Base-by-base conservation (phyloP, 306 rosid genomes). In the Vigna hirtella region DNA sequence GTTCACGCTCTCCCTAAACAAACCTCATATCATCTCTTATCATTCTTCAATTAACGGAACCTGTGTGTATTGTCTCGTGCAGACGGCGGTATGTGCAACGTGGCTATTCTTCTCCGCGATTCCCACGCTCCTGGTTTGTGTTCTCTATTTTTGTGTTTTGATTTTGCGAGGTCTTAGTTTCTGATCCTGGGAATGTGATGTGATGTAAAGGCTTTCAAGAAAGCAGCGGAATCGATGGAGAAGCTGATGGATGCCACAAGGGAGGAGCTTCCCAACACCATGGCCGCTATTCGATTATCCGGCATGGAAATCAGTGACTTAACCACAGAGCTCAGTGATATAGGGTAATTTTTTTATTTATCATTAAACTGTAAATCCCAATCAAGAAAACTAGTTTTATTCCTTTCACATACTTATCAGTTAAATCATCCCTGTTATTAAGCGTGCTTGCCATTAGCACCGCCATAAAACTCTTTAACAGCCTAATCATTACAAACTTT, bases 261-360 rank as follows among this genome's bases (percentile, higher is more conserved):
- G 85, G 98, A 91, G 82, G 99, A 95, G 79, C 90, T 95, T 77
- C 99, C 99, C 0, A 92, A 83, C 64, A 95, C 99, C 43, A 91
- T 93, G 97, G 91, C 96, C 16, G 90, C 97, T 50, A 83, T 95
- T 82, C 89, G 96, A 7, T 81, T 95, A 85, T 95, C 99, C 72
- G 97, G 97, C 79, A 93, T 93, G 97, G 98, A 96, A 90, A 91
- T 93, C 67, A 88, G 91, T 74, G 99, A 96, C 84, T 80, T 93
- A 32, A 93, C 98, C 15, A 86, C 89, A 75, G 96, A 93, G 75
- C 97, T 96, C 70, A 90, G 94, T 79, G 97, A 93, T 86, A 74
- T 91, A 12, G 96, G 99, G 96, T 91, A 51, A 20, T 69, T 68
- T 63, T 45, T 1, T 40, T 43, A 43, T 45, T 45, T 11, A 45